A percentile compares a stretch with the other conserved stretches of the same genome.
phyloP scores from a whole-genome alignment of 495 filamentous ascomycete species.

The Mycothermus thermophilus region DNA sequence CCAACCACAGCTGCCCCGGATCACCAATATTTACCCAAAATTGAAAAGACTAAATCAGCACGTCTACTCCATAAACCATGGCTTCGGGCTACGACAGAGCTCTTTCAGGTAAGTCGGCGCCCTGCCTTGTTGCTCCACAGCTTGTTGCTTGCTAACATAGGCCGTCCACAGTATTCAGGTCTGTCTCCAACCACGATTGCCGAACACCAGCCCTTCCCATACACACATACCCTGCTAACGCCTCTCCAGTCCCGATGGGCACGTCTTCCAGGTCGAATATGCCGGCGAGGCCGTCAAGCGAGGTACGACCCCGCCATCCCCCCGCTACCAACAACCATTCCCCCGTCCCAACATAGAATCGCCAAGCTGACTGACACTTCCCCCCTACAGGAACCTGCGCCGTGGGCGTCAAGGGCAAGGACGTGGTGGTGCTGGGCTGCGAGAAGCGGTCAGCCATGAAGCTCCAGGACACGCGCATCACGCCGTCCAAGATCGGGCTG shows the following conservation, averaged over 20 bases:
- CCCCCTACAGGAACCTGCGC: constrained; percentile 74
- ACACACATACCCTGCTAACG: too few relatives aligned
- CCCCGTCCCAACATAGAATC: too few relatives aligned
- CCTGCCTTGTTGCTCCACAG: constrained; percentile 4
- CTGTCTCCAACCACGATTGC: constrained; percentile 29
- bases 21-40: neutral
- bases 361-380: neutral
- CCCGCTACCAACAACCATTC: too few relatives aligned
- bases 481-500: constrained; percentile 90
- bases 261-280: constrained; percentile 99
- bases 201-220: too few relatives aligned
- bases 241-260: constrained; percentile 98
- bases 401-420: constrained; percentile 88
- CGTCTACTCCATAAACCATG: too few relatives aligned
- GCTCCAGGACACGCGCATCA: constrained; percentile 97
- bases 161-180: constrained; percentile 47
- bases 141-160: constrained; percentile 24
- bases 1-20: neutral
- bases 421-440: constrained; percentile 91
- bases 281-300: constrained; percentile 96
- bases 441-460: constrained; percentile 99
- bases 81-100: constrained; percentile 89
- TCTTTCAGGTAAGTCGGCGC: constrained; percentile 61
- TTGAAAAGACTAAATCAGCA: too few relatives aligned
- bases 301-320: constrained; percentile 41